Conservation (phyloP, 108 stramenopile species). For the Aurantiochytrium sp. region DNA sequence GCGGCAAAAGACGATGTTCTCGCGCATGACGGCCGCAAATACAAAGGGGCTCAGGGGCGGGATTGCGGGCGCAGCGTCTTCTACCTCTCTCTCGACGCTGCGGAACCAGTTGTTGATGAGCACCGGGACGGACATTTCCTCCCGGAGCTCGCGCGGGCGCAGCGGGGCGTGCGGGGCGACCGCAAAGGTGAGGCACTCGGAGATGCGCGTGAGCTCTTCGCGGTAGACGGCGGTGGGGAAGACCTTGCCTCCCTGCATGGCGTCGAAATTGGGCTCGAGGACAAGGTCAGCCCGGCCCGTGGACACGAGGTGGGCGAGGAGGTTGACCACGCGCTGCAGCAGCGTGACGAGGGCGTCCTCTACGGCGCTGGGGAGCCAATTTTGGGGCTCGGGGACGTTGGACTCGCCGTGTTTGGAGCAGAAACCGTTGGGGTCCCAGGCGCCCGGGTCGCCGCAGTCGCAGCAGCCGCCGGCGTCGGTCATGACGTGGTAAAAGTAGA, state of each 20-base stretch:
- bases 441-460: conserved; percentile 94
- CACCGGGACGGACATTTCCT: background rate
- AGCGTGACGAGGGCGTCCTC: conserved; percentile 47
- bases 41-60: background rate
- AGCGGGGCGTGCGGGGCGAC: background rate
- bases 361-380: background rate
- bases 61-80: background rate
- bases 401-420: conserved; percentile 53
- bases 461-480: conserved; percentile 85
- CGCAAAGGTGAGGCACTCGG: background rate
- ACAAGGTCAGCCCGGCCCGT: conserved; percentile 33
- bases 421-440: conserved; percentile 84
- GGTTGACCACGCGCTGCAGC: conserved; percentile 40
- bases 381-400: background rate
- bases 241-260: background rate
- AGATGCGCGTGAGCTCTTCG: background rate
- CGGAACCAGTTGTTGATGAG: conserved; percentile 3
- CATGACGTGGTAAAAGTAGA: conserved; percentile 87
- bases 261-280: background rate
- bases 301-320: conserved; percentile 44
- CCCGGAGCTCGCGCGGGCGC: background rate
- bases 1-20: background rate
- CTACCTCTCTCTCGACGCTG: background rate
- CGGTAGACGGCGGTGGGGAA: background rate
- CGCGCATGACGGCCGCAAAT: background rate